phyloP scores from a whole-genome alignment of 257 asterid genomes.

The Ligustrum vulgare region DNA sequence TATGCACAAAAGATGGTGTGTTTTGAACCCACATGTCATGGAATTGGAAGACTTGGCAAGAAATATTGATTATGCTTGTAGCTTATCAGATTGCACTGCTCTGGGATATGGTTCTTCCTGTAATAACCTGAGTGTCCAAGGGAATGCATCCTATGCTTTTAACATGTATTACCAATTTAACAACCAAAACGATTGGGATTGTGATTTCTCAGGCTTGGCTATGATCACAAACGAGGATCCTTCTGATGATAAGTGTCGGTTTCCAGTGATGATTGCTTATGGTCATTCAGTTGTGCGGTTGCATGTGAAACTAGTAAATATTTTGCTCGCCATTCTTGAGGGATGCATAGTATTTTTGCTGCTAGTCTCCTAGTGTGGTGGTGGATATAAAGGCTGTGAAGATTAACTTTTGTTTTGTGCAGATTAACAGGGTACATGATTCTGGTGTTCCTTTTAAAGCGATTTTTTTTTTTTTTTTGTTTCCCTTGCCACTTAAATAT shows the following conservation, averaged over 20 bases:
- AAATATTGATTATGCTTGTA: slow-evolving; percentile 79
- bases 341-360: slow-evolving; percentile 77
- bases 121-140: slow-evolving; percentile 52
- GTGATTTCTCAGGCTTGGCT: slow-evolving; percentile 80
- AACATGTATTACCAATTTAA: slow-evolving; percentile 89
- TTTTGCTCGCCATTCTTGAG: slow-evolving; percentile 61
- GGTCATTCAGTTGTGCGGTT: slow-evolving; percentile 52
- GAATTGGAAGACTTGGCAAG: slow-evolving; percentile 51
- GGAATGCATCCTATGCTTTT: slow-evolving; percentile 94
- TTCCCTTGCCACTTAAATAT: not conserved
- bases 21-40: slow-evolving; percentile 48
- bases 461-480: not conserved
- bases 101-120: slow-evolving; percentile 90
- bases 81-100: slow-evolving; percentile 83
- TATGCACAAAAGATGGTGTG: slow-evolving; percentile 75
- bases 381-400: not conserved
- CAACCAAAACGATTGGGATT: slow-evolving; percentile 75
- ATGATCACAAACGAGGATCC: slow-evolving; percentile 71
- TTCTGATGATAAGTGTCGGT: slow-evolving; percentile 59
- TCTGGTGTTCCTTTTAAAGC: not conserved
- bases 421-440: not conserved
- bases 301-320: slow-evolving; percentile 57
- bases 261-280: slow-evolving; percentile 74
- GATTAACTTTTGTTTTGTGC: not conserved
- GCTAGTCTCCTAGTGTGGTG: slow-evolving; percentile 45